These are phyloP conservation scores for Aspergillus biplanus DNA, from an alignment of 495 filamentous ascomycete genomes.

Conservation along the genomic window DNA sequence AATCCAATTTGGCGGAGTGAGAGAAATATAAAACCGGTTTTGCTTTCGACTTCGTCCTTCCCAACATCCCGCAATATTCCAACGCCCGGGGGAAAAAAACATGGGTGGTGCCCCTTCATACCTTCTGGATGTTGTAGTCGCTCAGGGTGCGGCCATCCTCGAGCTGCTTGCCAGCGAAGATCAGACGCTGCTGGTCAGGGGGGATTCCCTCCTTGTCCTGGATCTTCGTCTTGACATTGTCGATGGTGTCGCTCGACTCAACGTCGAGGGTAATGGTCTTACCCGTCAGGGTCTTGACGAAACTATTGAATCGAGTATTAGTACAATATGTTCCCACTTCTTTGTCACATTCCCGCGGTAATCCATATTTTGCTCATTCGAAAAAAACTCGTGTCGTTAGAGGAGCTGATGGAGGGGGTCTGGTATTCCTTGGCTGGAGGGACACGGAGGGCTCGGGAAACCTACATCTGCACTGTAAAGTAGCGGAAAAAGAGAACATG, in stretches of 20 bases:
- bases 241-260: conserved; percentile 98
- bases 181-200: conserved; percentile 98
- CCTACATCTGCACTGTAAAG: conserved; percentile 79
- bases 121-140: conserved; percentile 99
- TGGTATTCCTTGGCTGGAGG: conserved; percentile 2
- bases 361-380: neutral
- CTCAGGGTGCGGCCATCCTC: conserved; percentile 98
- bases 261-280: conserved; percentile 99
- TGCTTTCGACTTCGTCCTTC: too few species aligned
- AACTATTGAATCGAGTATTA: conserved; percentile 59
- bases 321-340: conserved; percentile 22
- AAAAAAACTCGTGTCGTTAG: neutral
- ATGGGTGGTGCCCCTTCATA: conserved; percentile 45
- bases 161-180: conserved; percentile 99
- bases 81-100: neutral
- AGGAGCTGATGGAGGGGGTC: neutral
- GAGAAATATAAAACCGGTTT: too few species aligned
- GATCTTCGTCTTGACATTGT: conserved; percentile 96
- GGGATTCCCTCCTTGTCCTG: conserved; percentile 99
- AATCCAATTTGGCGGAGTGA: too few species aligned
- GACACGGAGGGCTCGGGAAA: conserved; percentile 21
- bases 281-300: conserved; percentile 97
- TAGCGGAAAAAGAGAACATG: conserved; percentile 43
- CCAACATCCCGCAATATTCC: too few species aligned
- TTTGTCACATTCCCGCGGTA: neutral